phyloP scores from a whole-genome alignment of 2,329 filamentous ascomycete species.

The Microsporum canis region DNA sequence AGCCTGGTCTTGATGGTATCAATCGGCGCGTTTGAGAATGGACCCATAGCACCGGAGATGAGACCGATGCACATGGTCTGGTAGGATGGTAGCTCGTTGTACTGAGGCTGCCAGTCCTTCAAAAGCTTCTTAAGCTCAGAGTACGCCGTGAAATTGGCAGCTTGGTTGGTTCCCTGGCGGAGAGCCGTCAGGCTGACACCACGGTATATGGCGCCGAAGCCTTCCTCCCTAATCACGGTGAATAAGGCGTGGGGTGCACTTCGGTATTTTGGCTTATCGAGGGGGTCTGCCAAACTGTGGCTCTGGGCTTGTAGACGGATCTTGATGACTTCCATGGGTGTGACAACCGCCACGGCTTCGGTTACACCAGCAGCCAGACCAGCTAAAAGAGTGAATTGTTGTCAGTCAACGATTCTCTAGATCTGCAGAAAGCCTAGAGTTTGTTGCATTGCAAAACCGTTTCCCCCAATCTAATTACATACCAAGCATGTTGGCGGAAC shows the following conservation, averaged over 20 bases:
- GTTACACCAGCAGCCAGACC: conserved; percentile 88
- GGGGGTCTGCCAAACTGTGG: conserved; percentile 92
- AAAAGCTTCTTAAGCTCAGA: conserved; percentile 78
- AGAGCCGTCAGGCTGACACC: conserved; percentile 89
- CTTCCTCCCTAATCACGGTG: conserved; percentile 87
- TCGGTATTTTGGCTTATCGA: conserved; percentile 93
- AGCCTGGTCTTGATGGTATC: conserved; percentile 97
- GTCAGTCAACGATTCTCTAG: conserved; percentile 2
- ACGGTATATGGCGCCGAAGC: conserved; percentile 74
- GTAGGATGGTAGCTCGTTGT: conserved; percentile 64
- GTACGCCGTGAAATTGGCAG: conserved; percentile 97
- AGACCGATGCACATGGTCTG: conserved; percentile 88
- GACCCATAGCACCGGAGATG: conserved; percentile 87
- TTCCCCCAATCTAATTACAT: conserved; percentile 2
- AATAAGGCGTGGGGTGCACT: conserved; percentile 76
- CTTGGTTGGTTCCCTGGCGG: conserved; percentile 92
- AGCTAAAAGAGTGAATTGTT: conserved; percentile 39
- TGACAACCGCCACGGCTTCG: conserved; percentile 91
- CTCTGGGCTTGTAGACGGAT: conserved; percentile 96
- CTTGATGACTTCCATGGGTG: conserved; percentile 98
- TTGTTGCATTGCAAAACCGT: not conserved
- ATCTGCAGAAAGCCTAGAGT: not conserved
- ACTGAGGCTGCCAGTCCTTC: conserved; percentile 60
- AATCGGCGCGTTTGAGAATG: conserved; percentile 91
- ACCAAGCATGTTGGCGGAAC: conserved; percentile 61